Percentiles rank a stretch among this genome's conserved stretches.
Evolutionary conservation across 1,139 yeast genomes (phyloP).

Genomic region (Debaryomyces fabryi): DNA sequence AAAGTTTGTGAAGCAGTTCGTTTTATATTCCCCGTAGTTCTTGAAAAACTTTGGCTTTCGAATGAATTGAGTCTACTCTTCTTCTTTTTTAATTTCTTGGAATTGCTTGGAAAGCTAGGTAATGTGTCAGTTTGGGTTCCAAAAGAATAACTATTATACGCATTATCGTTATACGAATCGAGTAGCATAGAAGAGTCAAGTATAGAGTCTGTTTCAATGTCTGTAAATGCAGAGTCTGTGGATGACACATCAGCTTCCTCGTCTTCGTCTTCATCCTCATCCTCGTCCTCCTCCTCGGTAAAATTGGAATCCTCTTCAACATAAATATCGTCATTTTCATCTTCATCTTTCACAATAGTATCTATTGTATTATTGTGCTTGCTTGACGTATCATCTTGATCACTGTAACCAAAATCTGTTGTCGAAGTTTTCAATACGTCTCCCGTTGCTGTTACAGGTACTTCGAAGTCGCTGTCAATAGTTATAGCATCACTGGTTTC

Average conservation of each 20-base stretch:
- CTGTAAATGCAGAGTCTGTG: constrained; percentile 49
- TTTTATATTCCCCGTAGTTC: constrained; percentile 11
- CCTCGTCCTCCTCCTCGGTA: constrained; percentile 19
- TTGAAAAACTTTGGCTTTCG: constrained; percentile 22
- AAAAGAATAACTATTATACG: constrained; percentile 20
- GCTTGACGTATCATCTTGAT: not conserved
- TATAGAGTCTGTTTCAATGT: constrained; percentile 45
- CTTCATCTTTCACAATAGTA: constrained; percentile 6
- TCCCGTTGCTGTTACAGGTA: constrained; percentile 22
- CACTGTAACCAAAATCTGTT: constrained; percentile 1
- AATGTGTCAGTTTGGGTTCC: constrained; percentile 15
- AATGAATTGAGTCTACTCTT: constrained; percentile 21
- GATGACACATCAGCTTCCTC: constrained; percentile 33
- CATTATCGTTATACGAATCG: constrained; percentile 26
- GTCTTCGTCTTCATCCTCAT: constrained; percentile 23
- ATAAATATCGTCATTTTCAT: not conserved
- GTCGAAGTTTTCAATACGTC: not conserved
- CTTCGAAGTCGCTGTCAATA: constrained; percentile 40
- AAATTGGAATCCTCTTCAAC: constrained; percentile 15
- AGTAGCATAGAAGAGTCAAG: constrained; percentile 35
- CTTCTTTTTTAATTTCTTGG: constrained; percentile 22
- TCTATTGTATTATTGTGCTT: not conserved
- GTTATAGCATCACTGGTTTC: constrained; percentile 24
- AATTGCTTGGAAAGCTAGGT: constrained; percentile 11
- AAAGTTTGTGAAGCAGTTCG: constrained; percentile 13